These are phyloP conservation scores for Phlebiopsis flavidoalba DNA, from an alignment of 768 basidiomycete species.

Conservation along the genomic window DNA sequence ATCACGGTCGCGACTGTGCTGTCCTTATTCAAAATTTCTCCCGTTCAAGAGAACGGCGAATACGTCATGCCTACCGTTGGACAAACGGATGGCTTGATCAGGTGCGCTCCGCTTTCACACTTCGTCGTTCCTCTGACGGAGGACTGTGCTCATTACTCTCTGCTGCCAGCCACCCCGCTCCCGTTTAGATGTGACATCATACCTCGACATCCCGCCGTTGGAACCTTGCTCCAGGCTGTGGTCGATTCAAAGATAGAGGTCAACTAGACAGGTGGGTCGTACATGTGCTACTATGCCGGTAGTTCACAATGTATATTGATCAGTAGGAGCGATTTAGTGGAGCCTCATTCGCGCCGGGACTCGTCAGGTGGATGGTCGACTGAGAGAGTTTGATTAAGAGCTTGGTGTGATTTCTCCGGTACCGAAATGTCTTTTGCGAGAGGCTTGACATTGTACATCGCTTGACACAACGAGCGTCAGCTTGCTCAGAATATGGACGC, in stretches of 20 bases:
- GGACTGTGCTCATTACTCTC: background rate
- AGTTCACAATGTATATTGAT: too few relatives aligned
- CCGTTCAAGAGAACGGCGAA: background rate
- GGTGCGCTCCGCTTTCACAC: background rate
- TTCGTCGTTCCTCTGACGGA: background rate
- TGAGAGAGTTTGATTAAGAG: too few relatives aligned
- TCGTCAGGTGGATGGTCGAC: too few relatives aligned
- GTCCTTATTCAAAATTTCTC: slow-evolving; percentile 9
- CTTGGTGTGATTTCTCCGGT: too few relatives aligned
- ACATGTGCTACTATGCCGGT: too few relatives aligned
- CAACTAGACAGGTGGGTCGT: too few relatives aligned
- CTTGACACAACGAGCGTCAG: too few relatives aligned
- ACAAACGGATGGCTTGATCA: background rate
- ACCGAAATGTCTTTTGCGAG: too few relatives aligned
- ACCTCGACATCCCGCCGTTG: slow-evolving; percentile 10
- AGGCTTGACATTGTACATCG: too few relatives aligned
- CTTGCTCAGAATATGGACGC: too few relatives aligned
- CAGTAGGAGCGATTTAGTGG: too few relatives aligned
- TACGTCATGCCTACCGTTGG: background rate
- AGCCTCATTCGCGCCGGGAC: too few relatives aligned
- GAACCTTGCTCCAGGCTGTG: background rate
- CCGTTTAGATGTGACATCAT: slow-evolving; percentile 19
- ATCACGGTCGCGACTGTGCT: slow-evolving; percentile 11
- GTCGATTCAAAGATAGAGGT: background rate
- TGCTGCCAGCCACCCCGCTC: slow-evolving; percentile 16